These are phyloP conservation scores for Pseudocercospora crystallina DNA, from an alignment of 2,329 filamentous ascomycete genomes.

Conservation along the genomic window DNA sequence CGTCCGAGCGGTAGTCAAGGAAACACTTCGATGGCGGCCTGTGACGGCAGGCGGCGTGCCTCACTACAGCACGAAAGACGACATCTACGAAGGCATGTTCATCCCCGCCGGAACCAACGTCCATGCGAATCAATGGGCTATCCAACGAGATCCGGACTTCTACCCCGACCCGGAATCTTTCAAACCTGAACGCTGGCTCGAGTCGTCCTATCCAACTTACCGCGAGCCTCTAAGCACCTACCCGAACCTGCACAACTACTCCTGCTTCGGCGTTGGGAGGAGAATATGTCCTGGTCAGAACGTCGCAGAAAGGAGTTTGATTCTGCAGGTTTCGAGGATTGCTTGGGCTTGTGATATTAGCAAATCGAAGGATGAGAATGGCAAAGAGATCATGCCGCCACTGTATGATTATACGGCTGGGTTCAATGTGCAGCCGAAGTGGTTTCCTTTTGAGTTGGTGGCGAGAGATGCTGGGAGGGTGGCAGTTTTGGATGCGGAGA, in stretches of 20 bases:
- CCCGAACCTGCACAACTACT: slow-evolving; percentile 55
- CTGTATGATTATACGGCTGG: slow-evolving; percentile 23
- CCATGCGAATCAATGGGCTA: slow-evolving; percentile 44
- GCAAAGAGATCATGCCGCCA: slow-evolving; percentile 13
- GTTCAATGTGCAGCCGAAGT: slow-evolving; percentile 20
- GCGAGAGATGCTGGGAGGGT: not conserved
- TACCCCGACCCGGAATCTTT: slow-evolving; percentile 14
- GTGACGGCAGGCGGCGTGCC: slow-evolving; percentile 45
- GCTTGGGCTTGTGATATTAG: slow-evolving; percentile 24
- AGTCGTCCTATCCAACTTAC: slow-evolving; percentile 54
- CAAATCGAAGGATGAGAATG: slow-evolving; percentile 18
- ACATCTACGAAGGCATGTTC: slow-evolving; percentile 55
- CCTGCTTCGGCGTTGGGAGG: slow-evolving; percentile 57
- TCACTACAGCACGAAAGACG: slow-evolving; percentile 49
- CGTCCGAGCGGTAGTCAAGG: slow-evolving; percentile 58
- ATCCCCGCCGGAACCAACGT: slow-evolving; percentile 56
- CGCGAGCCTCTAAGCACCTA: slow-evolving; percentile 52
- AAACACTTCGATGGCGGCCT: slow-evolving; percentile 60
- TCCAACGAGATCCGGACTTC: slow-evolving; percentile 10
- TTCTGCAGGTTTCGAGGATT: slow-evolving; percentile 37
- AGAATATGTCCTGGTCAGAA: slow-evolving; percentile 46
- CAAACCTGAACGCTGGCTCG: slow-evolving; percentile 53
- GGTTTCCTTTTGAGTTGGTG: slow-evolving; percentile 1
- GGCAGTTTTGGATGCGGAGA: too few species aligned
- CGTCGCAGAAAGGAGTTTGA: slow-evolving; percentile 40